Percentiles rank a stretch among this genome's conserved stretches.
Evolutionary conservation across 2,329 filamentous ascomycete species (phyloP).

Genomic region (Fusarium sp.): DNA sequence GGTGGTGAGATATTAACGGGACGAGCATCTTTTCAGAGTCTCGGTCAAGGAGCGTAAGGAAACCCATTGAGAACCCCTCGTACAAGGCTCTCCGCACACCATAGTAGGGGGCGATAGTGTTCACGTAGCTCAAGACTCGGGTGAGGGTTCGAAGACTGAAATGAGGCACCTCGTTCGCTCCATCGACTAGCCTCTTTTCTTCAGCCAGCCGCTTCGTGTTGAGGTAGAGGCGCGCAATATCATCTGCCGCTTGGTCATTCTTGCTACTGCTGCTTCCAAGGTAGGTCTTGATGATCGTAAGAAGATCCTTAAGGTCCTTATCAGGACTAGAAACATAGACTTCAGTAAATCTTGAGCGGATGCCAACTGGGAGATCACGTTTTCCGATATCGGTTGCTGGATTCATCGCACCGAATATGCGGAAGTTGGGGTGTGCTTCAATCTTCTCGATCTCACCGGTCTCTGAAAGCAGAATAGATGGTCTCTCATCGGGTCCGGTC

Average conservation of each 20-base stretch:
- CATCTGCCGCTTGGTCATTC: constrained; percentile 79
- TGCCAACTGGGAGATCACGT: constrained; percentile 88
- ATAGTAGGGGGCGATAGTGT: constrained; percentile 85
- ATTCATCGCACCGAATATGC: constrained; percentile 99
- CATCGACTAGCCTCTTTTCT: constrained; percentile 89
- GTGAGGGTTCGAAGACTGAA: constrained; percentile 97
- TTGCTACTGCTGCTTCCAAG: constrained; percentile 78
- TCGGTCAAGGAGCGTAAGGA: constrained; percentile 87
- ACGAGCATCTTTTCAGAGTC: constrained; percentile 84
- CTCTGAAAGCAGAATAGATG: constrained; percentile 91
- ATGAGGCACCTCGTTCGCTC: constrained; percentile 94
- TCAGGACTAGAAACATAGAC: constrained; percentile 95
- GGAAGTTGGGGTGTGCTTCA: constrained; percentile 89
- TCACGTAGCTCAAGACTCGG: constrained; percentile 88
- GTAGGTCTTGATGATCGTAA: constrained; percentile 90
- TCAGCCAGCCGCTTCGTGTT: constrained; percentile 86
- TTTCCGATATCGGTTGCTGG: constrained; percentile 98
- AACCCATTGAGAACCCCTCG: constrained; percentile 98
- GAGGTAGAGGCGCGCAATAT: constrained; percentile 89
- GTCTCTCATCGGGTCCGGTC: constrained; percentile 76
- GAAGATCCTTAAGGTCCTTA: constrained; percentile 84
- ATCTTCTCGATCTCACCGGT: constrained; percentile 94
- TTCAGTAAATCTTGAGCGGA: constrained; percentile 94
- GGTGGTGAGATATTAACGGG: constrained; percentile 83
- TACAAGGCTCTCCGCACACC: constrained; percentile 87